Evolutionary conservation across 78 protist species (phyloP).

Genomic region (Dictyostelium firmibasis): DNA sequence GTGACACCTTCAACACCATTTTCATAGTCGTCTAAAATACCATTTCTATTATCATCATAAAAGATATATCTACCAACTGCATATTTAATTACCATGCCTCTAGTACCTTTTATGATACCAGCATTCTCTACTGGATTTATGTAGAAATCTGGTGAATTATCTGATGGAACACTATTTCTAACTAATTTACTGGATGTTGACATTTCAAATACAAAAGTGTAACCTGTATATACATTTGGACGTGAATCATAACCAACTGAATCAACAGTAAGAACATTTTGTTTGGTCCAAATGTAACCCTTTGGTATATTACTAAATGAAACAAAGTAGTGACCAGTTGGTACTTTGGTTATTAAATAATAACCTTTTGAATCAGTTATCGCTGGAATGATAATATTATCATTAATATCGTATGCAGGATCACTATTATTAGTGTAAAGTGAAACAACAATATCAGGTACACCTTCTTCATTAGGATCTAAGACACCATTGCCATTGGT

Average conservation of each 20-base stretch:
- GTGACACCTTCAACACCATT: neutral
- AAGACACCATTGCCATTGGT: neutral
- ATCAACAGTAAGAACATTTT: neutral
- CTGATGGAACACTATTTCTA: neutral
- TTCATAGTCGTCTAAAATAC: neutral
- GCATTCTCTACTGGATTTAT: constrained; percentile 22
- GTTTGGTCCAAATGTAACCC: constrained; percentile 22
- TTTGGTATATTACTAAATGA: constrained; percentile 1
- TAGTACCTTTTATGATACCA: constrained; percentile 5
- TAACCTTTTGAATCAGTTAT: constrained; percentile 6
- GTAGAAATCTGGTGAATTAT: constrained; percentile 12
- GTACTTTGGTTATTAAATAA: neutral
- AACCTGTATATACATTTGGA: neutral
- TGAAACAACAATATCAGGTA: neutral
- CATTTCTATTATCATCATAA: constrained; percentile 29
- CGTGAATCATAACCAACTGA: neutral
- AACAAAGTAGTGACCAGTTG: neutral
- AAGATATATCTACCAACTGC: constrained; percentile 54
- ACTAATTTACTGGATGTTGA: neutral
- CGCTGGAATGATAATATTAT: neutral
- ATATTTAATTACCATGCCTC: neutral
- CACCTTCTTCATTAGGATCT: constrained; percentile 29
- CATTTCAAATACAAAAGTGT: neutral
- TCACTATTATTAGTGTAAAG: neutral
- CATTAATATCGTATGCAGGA: neutral